Percentiles rank a stretch among this genome's conserved stretches.
Evolutionary conservation across 176 grass and related monocot species (phyloP).

Genomic region (Raddia guianensis): DNA sequence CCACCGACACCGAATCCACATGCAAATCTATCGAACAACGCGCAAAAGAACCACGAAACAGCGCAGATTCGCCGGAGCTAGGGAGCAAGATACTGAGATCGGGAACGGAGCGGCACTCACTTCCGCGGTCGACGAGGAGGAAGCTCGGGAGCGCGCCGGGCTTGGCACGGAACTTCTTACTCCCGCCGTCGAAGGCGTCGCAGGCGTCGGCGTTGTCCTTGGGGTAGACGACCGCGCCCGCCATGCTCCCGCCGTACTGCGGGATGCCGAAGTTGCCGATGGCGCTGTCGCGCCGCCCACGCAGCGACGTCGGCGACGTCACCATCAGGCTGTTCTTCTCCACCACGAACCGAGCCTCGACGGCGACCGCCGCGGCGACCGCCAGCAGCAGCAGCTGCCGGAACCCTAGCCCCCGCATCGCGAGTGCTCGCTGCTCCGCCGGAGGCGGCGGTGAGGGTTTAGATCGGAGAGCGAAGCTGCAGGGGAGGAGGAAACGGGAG

Average conservation of each 20-base stretch:
- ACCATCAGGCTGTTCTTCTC: slow-evolving; percentile 99
- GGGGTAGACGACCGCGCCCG: slow-evolving; percentile 78
- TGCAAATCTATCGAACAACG: neutral
- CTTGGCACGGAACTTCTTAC: slow-evolving; percentile 65
- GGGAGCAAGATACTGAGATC: slow-evolving; percentile 9
- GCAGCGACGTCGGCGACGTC: slow-evolving; percentile 59
- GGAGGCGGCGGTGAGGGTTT: slow-evolving; percentile 31
- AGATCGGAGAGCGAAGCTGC: slow-evolving; percentile 39
- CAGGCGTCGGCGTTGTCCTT: slow-evolving; percentile 74
- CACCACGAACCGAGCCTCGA: slow-evolving; percentile 81
- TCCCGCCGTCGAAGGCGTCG: slow-evolving; percentile 46
- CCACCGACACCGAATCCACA: slow-evolving; percentile 5
- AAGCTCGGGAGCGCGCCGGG: slow-evolving; percentile 84
- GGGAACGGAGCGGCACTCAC: slow-evolving; percentile 43
- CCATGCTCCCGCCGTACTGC: slow-evolving; percentile 97
- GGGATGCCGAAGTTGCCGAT: slow-evolving; percentile 97
- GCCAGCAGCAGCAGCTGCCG: neutral
- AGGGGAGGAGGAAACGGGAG: slow-evolving; percentile 16
- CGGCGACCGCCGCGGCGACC: slow-evolving; percentile 25
- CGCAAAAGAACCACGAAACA: neutral
- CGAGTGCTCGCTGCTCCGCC: neutral
- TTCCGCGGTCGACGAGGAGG: slow-evolving; percentile 87
- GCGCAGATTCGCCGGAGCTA: neutral
- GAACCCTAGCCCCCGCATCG: slow-evolving; percentile 49
- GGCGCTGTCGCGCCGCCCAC: slow-evolving; percentile 83